Base-by-base conservation (phyloP, 2,329 filamentous ascomycete genomes). In the Seiridium unicorne region DNA sequence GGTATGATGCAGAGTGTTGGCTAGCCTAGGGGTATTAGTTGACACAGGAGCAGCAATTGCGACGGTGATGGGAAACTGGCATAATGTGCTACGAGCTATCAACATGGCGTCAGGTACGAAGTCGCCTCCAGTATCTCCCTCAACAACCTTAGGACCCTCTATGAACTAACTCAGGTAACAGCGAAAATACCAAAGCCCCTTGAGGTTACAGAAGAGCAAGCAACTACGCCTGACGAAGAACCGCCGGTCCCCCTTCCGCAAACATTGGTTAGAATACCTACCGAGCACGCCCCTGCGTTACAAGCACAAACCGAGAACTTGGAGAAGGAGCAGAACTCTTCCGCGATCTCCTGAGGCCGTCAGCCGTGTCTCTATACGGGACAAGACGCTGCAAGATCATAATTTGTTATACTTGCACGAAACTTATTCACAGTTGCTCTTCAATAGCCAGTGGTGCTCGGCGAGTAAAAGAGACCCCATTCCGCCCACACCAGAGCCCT, bases 31-130 rank as follows among this genome's bases (percentile, higher is more conserved):
- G 44, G 66, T 63, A 55, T 51, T 46, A 57, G 58, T 36, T 49
- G 18, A 42, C 35, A 42, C 6, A 9, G n/a, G 18, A 35, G 40
- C 72, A 92, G 91, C 90, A 62, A 92, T 96, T 69, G 91, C 92
- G 44, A 84, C 89, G n/a, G 91, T 96, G 31, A 80, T 96, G 72
- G 85, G 89, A 57, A 96, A 95, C 73, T 96, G 92, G 92, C 89
- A 93, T 74, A 93, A 92, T 68, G 91, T 96, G 64, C 81, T 96
- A 62, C 83, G 89, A 65, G 91, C 91, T 47, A 93, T 96, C 70
- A 90, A 90, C 70, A 93, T 95, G 90, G 92, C 92, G 63, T 93
- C 90, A 62, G 84, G 91, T 93, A 81, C 70, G 86, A 44, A 61
- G 26, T 40, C 34, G 35, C 31, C 34, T 26, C 18, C 18, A 26